phyloP scores from a whole-genome alignment of 805 yeast species.

The Starmerella lactis-condensi region DNA sequence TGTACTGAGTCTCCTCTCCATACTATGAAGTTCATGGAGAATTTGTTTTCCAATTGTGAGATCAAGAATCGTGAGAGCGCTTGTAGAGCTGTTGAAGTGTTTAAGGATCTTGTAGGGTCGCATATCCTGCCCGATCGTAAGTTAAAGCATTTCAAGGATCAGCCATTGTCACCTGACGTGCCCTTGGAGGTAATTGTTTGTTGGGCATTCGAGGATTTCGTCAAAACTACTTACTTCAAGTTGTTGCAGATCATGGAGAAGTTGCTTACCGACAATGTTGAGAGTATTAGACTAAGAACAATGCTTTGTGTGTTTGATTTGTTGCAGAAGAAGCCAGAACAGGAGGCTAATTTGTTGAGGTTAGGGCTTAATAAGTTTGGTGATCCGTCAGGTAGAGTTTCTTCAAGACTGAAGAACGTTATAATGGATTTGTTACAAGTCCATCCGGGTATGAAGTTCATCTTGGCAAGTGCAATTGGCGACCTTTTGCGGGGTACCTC shows the following conservation, averaged over 20 bases:
- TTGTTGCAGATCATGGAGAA: constrained; percentile 60
- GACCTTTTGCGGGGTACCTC: constrained; percentile 55
- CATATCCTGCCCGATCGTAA: constrained; percentile 70
- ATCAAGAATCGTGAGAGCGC: constrained; percentile 90
- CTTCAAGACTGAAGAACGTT: constrained; percentile 71
- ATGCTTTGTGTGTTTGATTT: constrained; percentile 63
- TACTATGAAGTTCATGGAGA: constrained; percentile 65
- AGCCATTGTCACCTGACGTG: constrained; percentile 32
- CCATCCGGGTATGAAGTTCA: constrained; percentile 88
- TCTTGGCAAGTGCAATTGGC: constrained; percentile 58
- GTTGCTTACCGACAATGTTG: constrained; percentile 77
- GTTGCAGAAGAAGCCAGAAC: constrained; percentile 78
- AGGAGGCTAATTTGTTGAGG: constrained; percentile 75
- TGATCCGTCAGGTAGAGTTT: constrained; percentile 76
- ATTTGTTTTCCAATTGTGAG: constrained; percentile 56
- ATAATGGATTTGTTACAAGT: constrained; percentile 65
- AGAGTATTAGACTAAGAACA: constrained; percentile 64
- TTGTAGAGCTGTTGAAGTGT: constrained; percentile 70
- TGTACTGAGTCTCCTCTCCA: constrained; percentile 92
- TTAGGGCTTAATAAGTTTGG: constrained; percentile 88
- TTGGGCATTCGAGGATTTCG: constrained; percentile 74
- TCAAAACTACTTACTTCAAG: constrained; percentile 58
- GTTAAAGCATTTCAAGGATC: constrained; percentile 59
- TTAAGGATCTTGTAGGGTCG: constrained; percentile 76
- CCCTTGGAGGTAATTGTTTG: constrained; percentile 44